Base-by-base conservation (phyloP, 371 early-diverging fungal genomes). In the Haplosporangium sp. region DNA sequence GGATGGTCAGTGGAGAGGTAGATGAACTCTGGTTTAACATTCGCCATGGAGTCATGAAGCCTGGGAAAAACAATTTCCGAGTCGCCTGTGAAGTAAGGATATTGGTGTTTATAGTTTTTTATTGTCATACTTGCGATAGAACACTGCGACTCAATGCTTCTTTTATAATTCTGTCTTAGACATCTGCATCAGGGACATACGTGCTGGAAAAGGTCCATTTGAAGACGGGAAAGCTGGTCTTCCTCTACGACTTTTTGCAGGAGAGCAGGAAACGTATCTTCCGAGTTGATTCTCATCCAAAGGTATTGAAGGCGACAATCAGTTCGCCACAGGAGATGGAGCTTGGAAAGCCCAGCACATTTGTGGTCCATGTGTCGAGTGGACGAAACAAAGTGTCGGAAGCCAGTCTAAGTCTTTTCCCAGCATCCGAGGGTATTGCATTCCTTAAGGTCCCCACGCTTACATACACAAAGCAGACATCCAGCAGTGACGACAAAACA, bases 41-140 rank as follows among this genome's bases (percentile, higher is more conserved):
- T 36, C 66, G 80, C 5, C 80, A 73, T 52, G 69, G 67, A n/a
- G 74, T 77, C 10, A 60, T 94, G 36, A 63, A 83, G n/a, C 87
- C 92, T n/a, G 94, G 93, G 16, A 82, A 83, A 50, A 93, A 91
- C 64, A 79, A 83, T 0, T 83, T 90, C 62, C 80, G 86, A 12
- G 81, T 93, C 6, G 84, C 84, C 12, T 89, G 93, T 56, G 86
- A 89, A 72, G 93, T 92, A 82, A 72, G 59, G 29, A 29, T 29
- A 29, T 29, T 29, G 29, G 2, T 29, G 29, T 29, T 29, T 29
- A 29, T 29, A 29, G 29, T 29, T 4, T 1, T 29, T n/a, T 18
- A 45, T 36, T 14, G 40, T 37, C 37, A 41, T 20, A 20, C 38
- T 53, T 29, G 29, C 29, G 10, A 29, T 2, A 1, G 29, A 29